These are phyloP conservation scores for Fusarium azukiicola DNA, from an alignment of 2,329 filamentous ascomycete species.

Conservation along the genomic window DNA sequence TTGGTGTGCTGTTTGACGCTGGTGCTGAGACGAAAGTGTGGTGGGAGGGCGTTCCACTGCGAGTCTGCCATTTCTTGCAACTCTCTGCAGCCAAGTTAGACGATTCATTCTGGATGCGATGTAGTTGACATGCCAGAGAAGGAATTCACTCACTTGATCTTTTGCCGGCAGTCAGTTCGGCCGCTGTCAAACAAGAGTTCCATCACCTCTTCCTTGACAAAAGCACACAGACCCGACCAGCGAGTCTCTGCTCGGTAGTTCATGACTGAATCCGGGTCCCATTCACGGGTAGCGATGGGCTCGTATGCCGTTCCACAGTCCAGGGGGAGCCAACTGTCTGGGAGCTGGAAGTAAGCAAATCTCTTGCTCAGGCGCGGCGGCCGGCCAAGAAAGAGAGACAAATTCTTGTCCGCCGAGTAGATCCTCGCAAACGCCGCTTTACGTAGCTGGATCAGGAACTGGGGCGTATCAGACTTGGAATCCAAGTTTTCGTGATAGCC, in stretches of 20 bases:
- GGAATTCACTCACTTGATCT: neutral
- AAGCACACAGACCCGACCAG: neutral
- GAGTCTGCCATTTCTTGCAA: neutral
- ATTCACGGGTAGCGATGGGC: neutral
- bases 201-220: neutral
- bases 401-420: constrained; percentile 4
- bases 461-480: neutral
- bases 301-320: neutral
- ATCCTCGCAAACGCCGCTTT: neutral
- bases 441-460: neutral
- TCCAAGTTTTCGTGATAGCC: constrained; percentile 4
- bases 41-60: neutral
- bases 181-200: neutral
- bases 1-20: neutral
- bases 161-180: neutral
- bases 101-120: neutral
- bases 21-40: neutral
- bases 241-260: neutral
- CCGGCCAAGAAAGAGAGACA: neutral
- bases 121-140: too few species aligned
- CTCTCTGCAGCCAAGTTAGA: neutral
- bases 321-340: neutral
- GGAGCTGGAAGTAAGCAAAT: neutral
- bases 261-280: neutral
- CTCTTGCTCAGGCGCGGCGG: neutral